Percentiles rank a stretch among this genome's conserved stretches.
phyloP scores from a whole-genome alignment of 345 rosid species.

The Pugionium cornutum region DNA sequence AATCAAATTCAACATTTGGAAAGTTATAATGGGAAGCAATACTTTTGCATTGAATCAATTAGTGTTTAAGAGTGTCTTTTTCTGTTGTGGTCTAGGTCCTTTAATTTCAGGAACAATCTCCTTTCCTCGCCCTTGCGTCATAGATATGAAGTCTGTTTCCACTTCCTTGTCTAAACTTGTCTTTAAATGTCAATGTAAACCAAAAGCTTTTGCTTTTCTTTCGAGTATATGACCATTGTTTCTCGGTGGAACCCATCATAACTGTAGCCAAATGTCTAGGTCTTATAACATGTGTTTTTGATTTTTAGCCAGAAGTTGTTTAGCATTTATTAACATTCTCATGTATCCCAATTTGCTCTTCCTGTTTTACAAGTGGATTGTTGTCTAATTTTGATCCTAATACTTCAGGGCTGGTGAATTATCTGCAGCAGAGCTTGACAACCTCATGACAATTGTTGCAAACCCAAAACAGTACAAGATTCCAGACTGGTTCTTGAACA shows the following conservation, averaged over 20 bases:
- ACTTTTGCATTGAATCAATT: neutral
- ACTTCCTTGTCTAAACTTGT: neutral
- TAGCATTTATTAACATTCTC: neutral
- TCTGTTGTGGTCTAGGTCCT: neutral
- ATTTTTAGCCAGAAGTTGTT: neutral
- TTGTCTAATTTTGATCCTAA: conserved; percentile 6
- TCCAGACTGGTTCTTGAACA: conserved; percentile 90
- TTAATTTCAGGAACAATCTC: too few relatives aligned
- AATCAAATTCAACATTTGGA: neutral
- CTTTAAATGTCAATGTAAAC: neutral
- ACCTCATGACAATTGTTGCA: conserved; percentile 79
- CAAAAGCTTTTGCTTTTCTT: neutral
- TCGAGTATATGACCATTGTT: neutral
- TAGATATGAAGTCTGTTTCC: neutral
- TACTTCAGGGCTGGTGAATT: conserved; percentile 76
- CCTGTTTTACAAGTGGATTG: neutral
- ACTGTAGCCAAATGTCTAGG: neutral
- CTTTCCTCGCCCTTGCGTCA: neutral
- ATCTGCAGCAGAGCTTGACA: conserved; percentile 79
- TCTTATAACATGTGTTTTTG: neutral
- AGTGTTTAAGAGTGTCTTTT: neutral
- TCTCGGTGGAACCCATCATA: neutral
- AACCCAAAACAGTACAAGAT: conserved; percentile 91
- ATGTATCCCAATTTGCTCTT: neutral
- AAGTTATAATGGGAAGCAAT: neutral